Evolutionary conservation across 208 protist species (phyloP).

Genomic region (Trypanosoma melophagium): DNA sequence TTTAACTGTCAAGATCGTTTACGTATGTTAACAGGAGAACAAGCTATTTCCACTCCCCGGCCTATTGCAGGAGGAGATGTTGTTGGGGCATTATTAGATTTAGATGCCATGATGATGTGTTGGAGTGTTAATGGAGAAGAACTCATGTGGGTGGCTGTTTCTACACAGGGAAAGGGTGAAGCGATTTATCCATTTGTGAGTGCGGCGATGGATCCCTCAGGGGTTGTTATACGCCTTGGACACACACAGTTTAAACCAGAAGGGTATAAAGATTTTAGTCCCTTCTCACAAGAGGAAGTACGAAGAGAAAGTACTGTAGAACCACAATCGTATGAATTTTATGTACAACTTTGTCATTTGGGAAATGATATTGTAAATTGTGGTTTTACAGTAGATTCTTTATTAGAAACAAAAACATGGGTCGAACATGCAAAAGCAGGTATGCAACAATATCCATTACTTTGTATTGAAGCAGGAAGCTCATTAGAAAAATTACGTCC

Average conservation of each 20-base stretch:
- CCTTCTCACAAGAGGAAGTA: slow-evolving; percentile 35
- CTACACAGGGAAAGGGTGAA: slow-evolving; percentile 68
- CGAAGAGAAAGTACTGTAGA: slow-evolving; percentile 22
- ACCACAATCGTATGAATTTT: slow-evolving; percentile 71
- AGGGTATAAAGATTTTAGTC: slow-evolving; percentile 72
- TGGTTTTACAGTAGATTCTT: slow-evolving; percentile 39
- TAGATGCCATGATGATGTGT: slow-evolving; percentile 80
- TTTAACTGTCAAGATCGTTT: slow-evolving; percentile 85
- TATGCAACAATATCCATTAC: slow-evolving; percentile 32
- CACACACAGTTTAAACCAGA: slow-evolving; percentile 81
- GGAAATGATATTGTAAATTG: slow-evolving; percentile 31
- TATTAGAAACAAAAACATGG: slow-evolving; percentile 29
- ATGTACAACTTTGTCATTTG: slow-evolving; percentile 65
- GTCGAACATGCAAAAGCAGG: slow-evolving; percentile 16
- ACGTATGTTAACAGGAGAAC: slow-evolving; percentile 71
- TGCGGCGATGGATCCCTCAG: slow-evolving; percentile 57
- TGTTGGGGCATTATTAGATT: slow-evolving; percentile 79
- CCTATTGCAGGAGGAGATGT: slow-evolving; percentile 66
- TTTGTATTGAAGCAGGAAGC: slow-evolving; percentile 9
- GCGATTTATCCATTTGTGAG: slow-evolving; percentile 89
- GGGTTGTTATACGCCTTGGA: slow-evolving; percentile 64
- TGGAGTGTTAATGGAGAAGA: slow-evolving; percentile 88
- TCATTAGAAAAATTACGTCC: slow-evolving; percentile 30
- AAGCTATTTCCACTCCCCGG: slow-evolving; percentile 45
- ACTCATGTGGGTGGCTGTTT: slow-evolving; percentile 74